Evolutionary conservation across 176 grass and related monocot species (phyloP).

Genomic region (Bonia amplexicaulis): DNA sequence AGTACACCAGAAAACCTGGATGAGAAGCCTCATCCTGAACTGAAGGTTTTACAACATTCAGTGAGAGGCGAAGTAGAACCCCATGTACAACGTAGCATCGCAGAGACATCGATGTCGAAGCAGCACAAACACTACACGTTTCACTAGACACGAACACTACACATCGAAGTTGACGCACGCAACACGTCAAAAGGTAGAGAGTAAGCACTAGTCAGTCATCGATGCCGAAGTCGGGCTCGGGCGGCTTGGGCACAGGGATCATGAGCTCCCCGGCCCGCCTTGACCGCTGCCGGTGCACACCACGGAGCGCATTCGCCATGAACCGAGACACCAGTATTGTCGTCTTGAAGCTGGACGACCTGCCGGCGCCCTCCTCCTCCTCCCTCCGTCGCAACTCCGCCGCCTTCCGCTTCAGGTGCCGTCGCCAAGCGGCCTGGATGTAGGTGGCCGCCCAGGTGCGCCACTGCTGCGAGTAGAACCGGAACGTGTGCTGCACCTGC

Average conservation of each 20-base stretch:
- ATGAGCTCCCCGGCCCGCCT: slow-evolving; percentile 31
- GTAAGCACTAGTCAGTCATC: slow-evolving; percentile 4
- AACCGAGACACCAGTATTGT: slow-evolving; percentile 60
- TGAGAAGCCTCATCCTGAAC: no score
- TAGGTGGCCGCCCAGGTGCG: slow-evolving; percentile 64
- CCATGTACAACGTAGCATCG: no score
- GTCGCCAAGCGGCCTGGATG: slow-evolving; percentile 56
- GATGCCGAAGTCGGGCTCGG: slow-evolving; percentile 47
- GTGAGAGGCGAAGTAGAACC: no score
- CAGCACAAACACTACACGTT: no score
- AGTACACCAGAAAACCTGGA: no score
- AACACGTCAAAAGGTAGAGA: no score
- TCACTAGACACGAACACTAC: no score
- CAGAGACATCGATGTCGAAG: no score
- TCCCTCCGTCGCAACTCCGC: slow-evolving; percentile 42
- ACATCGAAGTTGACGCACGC: no score
- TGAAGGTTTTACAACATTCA: no score
- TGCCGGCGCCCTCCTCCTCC: not conserved
- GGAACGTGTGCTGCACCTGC: slow-evolving; percentile 69
- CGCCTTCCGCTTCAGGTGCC: slow-evolving; percentile 46
- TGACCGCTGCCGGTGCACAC: slow-evolving; percentile 38
- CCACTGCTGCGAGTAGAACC: slow-evolving; percentile 86
- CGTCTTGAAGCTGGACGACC: slow-evolving; percentile 34
- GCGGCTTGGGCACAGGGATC: slow-evolving; percentile 50
- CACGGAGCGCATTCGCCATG: slow-evolving; percentile 44